Evolutionary conservation across 805 yeast genomes (phyloP), one percentile per base, ranked within the genome.

Genomic region (Zygosaccharomyces lentus): DNA sequence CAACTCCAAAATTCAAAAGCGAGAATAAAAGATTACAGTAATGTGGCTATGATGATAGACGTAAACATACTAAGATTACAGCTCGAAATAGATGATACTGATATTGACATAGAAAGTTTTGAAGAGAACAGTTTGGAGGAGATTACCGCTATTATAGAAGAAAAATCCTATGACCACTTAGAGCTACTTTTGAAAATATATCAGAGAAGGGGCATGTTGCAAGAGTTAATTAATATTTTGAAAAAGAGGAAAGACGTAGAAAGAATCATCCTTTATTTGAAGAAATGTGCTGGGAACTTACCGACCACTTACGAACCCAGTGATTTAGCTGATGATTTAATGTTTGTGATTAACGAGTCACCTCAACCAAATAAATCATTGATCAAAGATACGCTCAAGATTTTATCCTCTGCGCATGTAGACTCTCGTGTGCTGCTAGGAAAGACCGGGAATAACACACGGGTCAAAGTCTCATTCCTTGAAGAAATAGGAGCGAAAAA

Each of bases 1-100:
- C 13, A 42, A 41, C 10, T 54, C 12, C 41, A 37, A 36, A 34
- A 9, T 29, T 8, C 29, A 24, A 34, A 35, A 34, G 9, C 25
- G n/a, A 45, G 27, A 8, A 37, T 51, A 2, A 43, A 42, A 17
- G 59, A 61, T 41, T 49, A 41, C 15, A 48, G 40, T 10, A 54
- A 56, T 26, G 48, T 61, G 7, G 43, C 51, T n/a, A 57, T 51
- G 31, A 52, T 63, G 2, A 29, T 59, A 2, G 68, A 63, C 34
- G 39, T 62, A 31, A 57, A 57, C 32, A 37, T 58, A 16, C 53
- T 64, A 24, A 36, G 40, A 4, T 32, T 35, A 1, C 19, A 50
- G 24, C 29, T 45, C 5, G 16, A 43, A 9, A 34, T 37, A 4
- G 25, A 46, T 10, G 38, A 43, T 9, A 41, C 45, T 6, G 42